Percentiles rank a stretch among this genome's conserved stretches.
These are phyloP conservation scores for Stagonosporopsis vannaccii DNA, from an alignment of 2,329 filamentous ascomycete genomes.

Conservation along the genomic window DNA sequence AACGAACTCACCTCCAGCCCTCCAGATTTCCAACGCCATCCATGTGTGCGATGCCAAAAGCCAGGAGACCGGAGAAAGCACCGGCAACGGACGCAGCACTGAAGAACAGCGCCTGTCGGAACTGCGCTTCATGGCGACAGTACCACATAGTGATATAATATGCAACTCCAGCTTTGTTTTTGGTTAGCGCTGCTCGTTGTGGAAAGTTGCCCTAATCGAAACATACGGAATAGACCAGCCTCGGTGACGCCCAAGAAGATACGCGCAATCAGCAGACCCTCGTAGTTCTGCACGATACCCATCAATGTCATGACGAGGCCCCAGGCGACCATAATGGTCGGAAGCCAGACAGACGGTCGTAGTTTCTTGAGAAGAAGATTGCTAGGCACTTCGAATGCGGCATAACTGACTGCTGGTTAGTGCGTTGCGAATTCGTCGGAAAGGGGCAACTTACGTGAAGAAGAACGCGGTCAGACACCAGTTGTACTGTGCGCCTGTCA, in stretches of 20 bases:
- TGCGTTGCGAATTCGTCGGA: too few species aligned
- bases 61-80: slow-evolving; percentile 67
- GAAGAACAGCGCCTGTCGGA: slow-evolving; percentile 66
- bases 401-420: slow-evolving; percentile 21
- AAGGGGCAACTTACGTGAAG: slow-evolving; percentile 50
- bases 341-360: slow-evolving; percentile 55
- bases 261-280: slow-evolving; percentile 54
- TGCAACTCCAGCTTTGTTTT: background rate
- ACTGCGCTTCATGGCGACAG: slow-evolving; percentile 65
- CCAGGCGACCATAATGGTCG: slow-evolving; percentile 60
- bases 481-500: slow-evolving; percentile 66
- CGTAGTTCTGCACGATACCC: slow-evolving; percentile 56
- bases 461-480: slow-evolving; percentile 73
- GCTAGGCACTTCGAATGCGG: slow-evolving; percentile 60
- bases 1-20: slow-evolving; percentile 13
- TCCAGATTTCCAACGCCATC: slow-evolving; percentile 15
- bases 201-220: background rate
- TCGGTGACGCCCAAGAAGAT: slow-evolving; percentile 55
- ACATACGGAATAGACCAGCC: slow-evolving; percentile 39
- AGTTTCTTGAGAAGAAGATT: slow-evolving; percentile 68
- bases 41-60: slow-evolving; percentile 66
- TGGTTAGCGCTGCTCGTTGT: background rate
- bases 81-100: slow-evolving; percentile 64
- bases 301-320: slow-evolving; percentile 60
- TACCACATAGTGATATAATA: slow-evolving; percentile 71